Evolutionary conservation across 148 eudicot species (phyloP).

Genomic region (Polygonum maritimum): DNA sequence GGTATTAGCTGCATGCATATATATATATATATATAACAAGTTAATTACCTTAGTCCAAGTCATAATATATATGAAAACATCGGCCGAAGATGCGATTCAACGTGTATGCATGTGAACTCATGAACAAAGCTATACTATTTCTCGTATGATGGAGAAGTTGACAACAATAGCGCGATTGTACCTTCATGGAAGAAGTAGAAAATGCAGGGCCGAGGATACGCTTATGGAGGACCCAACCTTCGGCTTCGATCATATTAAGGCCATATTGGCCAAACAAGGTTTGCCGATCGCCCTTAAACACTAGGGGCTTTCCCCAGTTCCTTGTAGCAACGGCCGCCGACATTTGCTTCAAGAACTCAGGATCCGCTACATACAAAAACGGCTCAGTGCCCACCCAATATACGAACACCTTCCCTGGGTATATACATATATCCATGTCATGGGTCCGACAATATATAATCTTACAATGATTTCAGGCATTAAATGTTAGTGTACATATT

Average conservation of each 20-base stretch:
- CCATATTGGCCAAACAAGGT: constrained; percentile 85
- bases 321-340: constrained; percentile 50
- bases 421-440: too few relatives aligned
- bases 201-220: constrained; percentile 84
- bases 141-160: too few relatives aligned
- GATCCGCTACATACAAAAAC: constrained; percentile 71
- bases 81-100: too few relatives aligned
- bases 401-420: constrained; percentile 64
- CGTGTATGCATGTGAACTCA: too few relatives aligned
- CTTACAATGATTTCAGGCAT: too few relatives aligned
- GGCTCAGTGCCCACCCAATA: constrained; percentile 98
- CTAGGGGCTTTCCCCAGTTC: constrained; percentile 86
- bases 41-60: background rate
- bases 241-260: constrained; percentile 72
- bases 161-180: constrained; percentile 1
- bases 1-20: constrained; percentile 49
- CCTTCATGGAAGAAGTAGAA: constrained; percentile 76
- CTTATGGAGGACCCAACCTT: constrained; percentile 74
- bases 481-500: too few relatives aligned
- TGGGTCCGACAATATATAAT: too few relatives aligned
- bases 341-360: constrained; percentile 68
- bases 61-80: too few relatives aligned
- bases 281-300: constrained; percentile 59
- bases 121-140: too few relatives aligned
- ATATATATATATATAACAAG: background rate